phyloP scores from a whole-genome alignment of 106 monocot genomes.

The Acanthochlamys bracteata region DNA sequence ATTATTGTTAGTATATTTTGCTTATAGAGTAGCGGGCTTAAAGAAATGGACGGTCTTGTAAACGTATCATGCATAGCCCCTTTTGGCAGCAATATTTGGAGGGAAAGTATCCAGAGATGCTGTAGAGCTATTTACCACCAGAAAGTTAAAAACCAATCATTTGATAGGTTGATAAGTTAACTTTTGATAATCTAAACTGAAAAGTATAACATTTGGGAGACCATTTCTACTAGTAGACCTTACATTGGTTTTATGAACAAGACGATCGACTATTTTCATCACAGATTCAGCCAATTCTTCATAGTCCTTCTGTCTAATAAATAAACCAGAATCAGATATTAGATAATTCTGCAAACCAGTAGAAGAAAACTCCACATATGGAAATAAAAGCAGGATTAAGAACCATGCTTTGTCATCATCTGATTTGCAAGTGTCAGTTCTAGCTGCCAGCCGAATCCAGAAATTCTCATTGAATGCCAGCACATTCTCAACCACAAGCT shows the following conservation, averaged over 20 bases:
- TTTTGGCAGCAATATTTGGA: too few species aligned
- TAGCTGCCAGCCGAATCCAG: constrained; percentile 92
- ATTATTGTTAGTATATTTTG: too few species aligned
- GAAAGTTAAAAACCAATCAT: too few species aligned
- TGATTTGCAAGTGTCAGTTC: constrained; percentile 86
- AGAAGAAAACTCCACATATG: too few species aligned
- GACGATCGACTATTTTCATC: constrained; percentile 84
- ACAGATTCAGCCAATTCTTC: constrained; percentile 76
- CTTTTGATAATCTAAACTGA: too few species aligned
- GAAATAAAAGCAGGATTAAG: constrained; percentile 9
- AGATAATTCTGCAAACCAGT: background rate
- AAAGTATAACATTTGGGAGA: too few species aligned
- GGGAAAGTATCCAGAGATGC: too few species aligned
- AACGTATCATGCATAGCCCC: too few species aligned
- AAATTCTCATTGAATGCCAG: constrained; percentile 67
- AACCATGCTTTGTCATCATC: constrained; percentile 97
- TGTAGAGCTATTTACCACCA: too few species aligned
- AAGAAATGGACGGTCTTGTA: too few species aligned
- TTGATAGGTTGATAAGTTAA: too few species aligned
- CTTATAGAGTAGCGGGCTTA: too few species aligned
- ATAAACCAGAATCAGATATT: background rate
- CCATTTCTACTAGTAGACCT: constrained; percentile 1
- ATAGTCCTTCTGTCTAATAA: constrained; percentile 73
- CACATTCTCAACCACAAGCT: constrained; percentile 88
- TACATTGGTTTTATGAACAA: constrained; percentile 92